Base-by-base conservation (phyloP, 768 basidiomycete species). In the Boletus tylopilopsis region DNA sequence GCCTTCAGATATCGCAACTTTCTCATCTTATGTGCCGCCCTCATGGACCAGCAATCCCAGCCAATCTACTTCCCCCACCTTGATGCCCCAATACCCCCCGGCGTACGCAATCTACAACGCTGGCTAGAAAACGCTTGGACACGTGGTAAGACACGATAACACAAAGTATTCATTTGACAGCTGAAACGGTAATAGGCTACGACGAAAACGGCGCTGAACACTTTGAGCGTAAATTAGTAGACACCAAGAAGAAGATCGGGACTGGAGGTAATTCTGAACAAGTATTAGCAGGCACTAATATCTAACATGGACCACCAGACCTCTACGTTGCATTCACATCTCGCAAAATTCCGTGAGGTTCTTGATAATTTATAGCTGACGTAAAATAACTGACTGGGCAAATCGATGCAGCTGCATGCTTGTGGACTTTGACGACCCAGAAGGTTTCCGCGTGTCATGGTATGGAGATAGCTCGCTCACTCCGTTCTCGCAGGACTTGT, bases 61-160 rank as follows among this genome's bases (percentile, higher is more conserved):
- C 77, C 79, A 2, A 47, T 76, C 47, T 93, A 92, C 65, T 78
- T 77, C 48, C 68, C 78, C 2, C 68, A 84, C 16, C 71, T 92
- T 3, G 78, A 82, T 44, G 54, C 68, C n/a, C 78, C 80, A 5
- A 68, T 69, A 10, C 68, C 77, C 2, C 93, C 92, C 2, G 74
- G 90, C 18, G 75, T 95, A 16, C 72, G 82, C 16, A 84, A 87
- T 58, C 61, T 94, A 27, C 93, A 95, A 59, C 61, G 51, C 8
- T 85, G 85, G 83, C 82, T 96, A 38, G 87, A 95, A 64, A 72
- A 76, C 47, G 92, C 92, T 4, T 96, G 93, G 93, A 67, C 71
- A 32, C 71, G 71, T 30, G 88, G 90, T 84, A 24, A 13, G 29
- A 23, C 7, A 47, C 39, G 10, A 35, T 34, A 9, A 7, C n/a